Evolutionary conservation across 306 rosid genomes (phyloP), one percentile per base, ranked within the genome.

Genomic region (Hippophae gyantsensis): DNA sequence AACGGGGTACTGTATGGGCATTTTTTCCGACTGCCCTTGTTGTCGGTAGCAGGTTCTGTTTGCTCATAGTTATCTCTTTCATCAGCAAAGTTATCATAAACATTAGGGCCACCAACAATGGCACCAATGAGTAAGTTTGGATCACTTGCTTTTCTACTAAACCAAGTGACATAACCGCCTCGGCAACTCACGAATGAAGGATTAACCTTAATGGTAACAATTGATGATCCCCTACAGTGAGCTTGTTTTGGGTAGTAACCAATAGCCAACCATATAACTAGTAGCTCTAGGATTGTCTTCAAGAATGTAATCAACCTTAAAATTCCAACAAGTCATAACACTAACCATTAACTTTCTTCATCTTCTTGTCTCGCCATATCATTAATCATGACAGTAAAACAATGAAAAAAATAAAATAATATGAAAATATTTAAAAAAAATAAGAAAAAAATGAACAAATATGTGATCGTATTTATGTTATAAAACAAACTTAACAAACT

Each of bases 211-310:
- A 18, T 18, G 23, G 99, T 88, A 65, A 92, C 96, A 80, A 92
- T 92, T 40, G 99, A 92, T 43, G 96, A 85, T 56, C 76, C 99
- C 44, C 99, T 57, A 81, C 88, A 96, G 84, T 92, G 99, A 67
- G 82, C 84, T 46, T 86, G 88, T 46, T 73, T 80, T 7, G 99
- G 99, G 73, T 61, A 88, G 75, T 86, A 87, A 79, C 66, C 99
- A 96, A 64, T 87, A 92, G 8, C 99, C 96, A 7, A 92, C 95
- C 90, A 92, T 85, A 72, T 87, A 92, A 58, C 99, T 92, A 0
- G 92, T 92, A 1, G 93, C 95, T 74, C 96, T 83, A 0, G 99
- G 99, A 67, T 92, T 92, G 78, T 92, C 95, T 9, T 96, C 99
- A 6, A 92, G 84, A 82, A 92, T 74, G 80, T 92, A 92, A 49